Evolutionary conservation across 176 grass and related monocot genomes (phyloP), one percentile per base, ranked within the genome.

Genomic region (Juncus effusus): DNA sequence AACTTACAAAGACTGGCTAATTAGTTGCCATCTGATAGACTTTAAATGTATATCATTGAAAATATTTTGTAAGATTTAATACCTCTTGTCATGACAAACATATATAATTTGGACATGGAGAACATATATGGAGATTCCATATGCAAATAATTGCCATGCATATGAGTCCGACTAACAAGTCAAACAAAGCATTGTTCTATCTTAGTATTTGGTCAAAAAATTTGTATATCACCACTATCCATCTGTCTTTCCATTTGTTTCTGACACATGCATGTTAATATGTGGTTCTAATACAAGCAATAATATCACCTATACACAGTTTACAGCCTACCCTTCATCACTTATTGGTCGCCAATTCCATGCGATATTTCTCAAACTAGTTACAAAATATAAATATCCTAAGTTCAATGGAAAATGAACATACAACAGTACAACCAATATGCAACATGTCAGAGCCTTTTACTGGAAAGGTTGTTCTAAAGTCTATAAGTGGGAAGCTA

Each of bases 401-500:
- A 38, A 16, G 19, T 40, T 40, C 37, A 7, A 54, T 65, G 7
- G 10, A 9, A 67, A 51, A 42, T 40, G 10, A 38, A 56, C 28
- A 56, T 55, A 39, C 56, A 53, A 3, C 66, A 69, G 19, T 69
- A 55, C 12, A 55, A 52, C 39, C 66, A 70, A 37, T 40, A n/a
- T 3, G 15, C 51, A 56, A 54, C 40, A 38, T 19, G 38, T n/a
- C 38, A 65, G 37, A 35, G 10, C 38, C 69, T 72, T 71, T 71
- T 72, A 60, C 54, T 72, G 14, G 39, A 72, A 72, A 72, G 54
- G 54, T 42, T 40, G 28, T 39, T 38, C 68, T 72, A 61, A 36
- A 57, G n/a, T 40, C 67, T 72, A 44, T 42, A 44, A 72, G 53
- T 72, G 68, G 64, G 68, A 59, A 60, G 53, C 69, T 69, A 2